Percentiles rank a stretch among this genome's conserved stretches.
These are phyloP conservation scores for Vishniacozyma victoriae DNA, from an alignment of 768 basidiomycete genomes.

Conservation along the genomic window DNA sequence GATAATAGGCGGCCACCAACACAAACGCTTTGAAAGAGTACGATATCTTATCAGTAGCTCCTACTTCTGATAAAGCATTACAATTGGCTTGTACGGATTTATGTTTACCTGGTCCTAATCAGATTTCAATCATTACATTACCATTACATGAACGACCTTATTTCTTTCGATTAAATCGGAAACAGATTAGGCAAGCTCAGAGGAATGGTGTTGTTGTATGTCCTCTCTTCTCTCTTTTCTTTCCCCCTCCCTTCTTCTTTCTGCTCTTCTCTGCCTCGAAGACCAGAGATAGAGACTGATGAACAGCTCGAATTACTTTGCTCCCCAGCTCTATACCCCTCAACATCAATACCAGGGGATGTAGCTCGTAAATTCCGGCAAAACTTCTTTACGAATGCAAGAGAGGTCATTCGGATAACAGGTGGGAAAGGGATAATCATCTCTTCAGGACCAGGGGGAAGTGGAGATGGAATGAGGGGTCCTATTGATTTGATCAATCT, in stretches of 20 bases:
- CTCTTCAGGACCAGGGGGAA: conserved; percentile 29
- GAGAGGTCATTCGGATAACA: conserved; percentile 42
- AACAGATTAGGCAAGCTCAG: conserved; percentile 38
- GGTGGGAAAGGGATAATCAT: conserved; percentile 43
- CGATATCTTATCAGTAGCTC: conserved; percentile 40
- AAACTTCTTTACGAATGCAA: conserved; percentile 44
- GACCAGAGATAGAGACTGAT: neutral
- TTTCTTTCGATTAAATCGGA: conserved; percentile 34
- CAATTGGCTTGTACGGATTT: conserved; percentile 42
- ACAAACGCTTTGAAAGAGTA: conserved; percentile 25
- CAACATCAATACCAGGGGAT: conserved; percentile 13
- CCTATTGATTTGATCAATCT: conserved; percentile 44
- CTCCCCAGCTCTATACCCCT: conserved; percentile 34
- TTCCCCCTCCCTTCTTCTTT: neutral
- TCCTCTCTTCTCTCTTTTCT: conserved; percentile 1
- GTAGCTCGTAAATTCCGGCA: conserved; percentile 29
- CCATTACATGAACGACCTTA: conserved; percentile 41
- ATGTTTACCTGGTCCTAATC: conserved; percentile 40
- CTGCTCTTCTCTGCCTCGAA: neutral
- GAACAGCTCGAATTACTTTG: conserved; percentile 44
- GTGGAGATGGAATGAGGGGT: conserved; percentile 27
- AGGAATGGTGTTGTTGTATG: conserved; percentile 38
- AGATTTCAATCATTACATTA: conserved; percentile 43
- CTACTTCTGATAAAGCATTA: conserved; percentile 38
- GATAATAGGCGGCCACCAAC: conserved; percentile 25